These are phyloP conservation scores for Podila minutissima DNA, from an alignment of 192 early-diverging fungal genomes.

Conservation along the genomic window DNA sequence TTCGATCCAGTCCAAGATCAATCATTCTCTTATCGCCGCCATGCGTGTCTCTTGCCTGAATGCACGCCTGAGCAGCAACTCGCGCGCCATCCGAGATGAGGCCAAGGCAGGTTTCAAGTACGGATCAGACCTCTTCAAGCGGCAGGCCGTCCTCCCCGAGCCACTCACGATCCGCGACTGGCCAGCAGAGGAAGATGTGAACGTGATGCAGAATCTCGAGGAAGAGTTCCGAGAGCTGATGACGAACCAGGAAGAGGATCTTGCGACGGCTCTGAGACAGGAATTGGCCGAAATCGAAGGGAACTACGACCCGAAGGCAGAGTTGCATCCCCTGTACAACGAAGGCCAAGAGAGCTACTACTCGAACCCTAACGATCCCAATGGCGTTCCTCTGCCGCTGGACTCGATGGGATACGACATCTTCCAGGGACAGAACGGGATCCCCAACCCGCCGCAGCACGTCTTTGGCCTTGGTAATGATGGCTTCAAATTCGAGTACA, in stretches of 20 bases:
- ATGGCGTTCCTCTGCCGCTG: background rate
- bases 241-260: slow-evolving; percentile 27
- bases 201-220: slow-evolving; percentile 38
- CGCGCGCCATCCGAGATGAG: slow-evolving; percentile 29
- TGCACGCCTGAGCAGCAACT: slow-evolving; percentile 34
- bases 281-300: background rate
- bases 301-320: background rate
- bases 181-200: slow-evolving; percentile 51
- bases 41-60: slow-evolving; percentile 45
- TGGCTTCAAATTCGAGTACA: slow-evolving; percentile 48
- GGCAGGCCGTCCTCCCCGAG: slow-evolving; percentile 23
- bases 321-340: background rate
- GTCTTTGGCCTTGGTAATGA: slow-evolving; percentile 46
- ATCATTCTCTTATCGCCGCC: slow-evolving; percentile 26
- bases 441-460: slow-evolving; percentile 24
- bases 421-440: background rate
- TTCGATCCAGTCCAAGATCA: slow-evolving; percentile 35
- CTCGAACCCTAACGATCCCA: background rate
- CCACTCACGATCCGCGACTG: slow-evolving; percentile 48
- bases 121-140: slow-evolving; percentile 37
- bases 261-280: background rate
- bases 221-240: slow-evolving; percentile 46
- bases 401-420: slow-evolving; percentile 1
- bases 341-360: background rate
- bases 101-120: slow-evolving; percentile 51